phyloP scores from a whole-genome alignment of 1,284 basidiomycete species.

The Ganoderma sinense region DNA sequence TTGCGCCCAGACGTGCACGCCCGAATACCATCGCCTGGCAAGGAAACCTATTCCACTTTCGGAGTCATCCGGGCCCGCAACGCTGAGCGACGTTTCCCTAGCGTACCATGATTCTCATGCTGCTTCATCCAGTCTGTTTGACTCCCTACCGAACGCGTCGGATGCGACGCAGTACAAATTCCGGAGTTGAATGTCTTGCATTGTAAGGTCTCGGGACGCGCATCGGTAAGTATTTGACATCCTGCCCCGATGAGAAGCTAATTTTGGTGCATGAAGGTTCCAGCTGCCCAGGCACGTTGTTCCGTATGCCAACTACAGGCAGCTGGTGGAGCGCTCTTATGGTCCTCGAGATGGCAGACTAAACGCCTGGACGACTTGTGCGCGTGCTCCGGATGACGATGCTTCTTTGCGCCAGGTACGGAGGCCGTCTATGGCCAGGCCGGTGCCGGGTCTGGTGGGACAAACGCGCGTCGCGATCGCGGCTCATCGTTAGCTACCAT shows the following conservation, averaged over 20 bases:
- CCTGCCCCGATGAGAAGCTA: neutral
- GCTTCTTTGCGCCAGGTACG: neutral
- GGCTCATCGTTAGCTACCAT: conserved; percentile 11
- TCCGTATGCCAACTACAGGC: neutral
- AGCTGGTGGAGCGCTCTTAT: neutral
- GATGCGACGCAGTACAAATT: neutral
- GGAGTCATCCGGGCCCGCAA: neutral
- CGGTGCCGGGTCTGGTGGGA: neutral
- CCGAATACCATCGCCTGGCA: neutral
- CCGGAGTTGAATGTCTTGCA: neutral
- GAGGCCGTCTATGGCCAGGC: neutral
- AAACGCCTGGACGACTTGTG: neutral
- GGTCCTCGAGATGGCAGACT: neutral
- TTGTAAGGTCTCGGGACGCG: too few relatives aligned
- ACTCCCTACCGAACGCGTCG: neutral
- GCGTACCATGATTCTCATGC: neutral
- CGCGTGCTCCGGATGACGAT: neutral
- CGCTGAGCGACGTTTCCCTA: neutral
- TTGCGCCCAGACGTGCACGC: neutral
- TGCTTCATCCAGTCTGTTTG: neutral
- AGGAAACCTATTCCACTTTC: neutral
- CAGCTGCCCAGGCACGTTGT: conserved; percentile 7
- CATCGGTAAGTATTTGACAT: conserved; percentile 6
- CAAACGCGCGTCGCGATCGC: neutral
- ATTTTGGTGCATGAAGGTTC: conserved; percentile 2